A percentile compares a stretch with the other conserved stretches of the same genome.
Conservation (phyloP, 306 rosid species). For the Dalbergia cultrata region DNA sequence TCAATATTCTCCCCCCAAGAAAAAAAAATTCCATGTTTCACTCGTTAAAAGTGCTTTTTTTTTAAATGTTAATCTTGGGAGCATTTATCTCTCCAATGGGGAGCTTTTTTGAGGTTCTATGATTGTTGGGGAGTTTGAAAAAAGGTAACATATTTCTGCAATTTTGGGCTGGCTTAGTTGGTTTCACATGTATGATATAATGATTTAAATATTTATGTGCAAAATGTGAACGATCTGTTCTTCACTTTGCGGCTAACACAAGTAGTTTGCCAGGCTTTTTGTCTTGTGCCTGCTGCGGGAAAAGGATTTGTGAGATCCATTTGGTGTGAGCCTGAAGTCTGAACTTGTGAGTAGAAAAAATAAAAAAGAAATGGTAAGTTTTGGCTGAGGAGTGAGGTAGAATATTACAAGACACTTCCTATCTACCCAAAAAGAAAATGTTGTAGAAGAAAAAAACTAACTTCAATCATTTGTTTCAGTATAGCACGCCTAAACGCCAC, state of each 20-base stretch:
- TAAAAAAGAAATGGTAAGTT: too few species aligned
- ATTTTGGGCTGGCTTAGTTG: slow-evolving; percentile 44
- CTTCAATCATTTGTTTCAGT: not conserved
- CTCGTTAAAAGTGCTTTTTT: slow-evolving; percentile 38
- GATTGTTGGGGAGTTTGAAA: slow-evolving; percentile 1
- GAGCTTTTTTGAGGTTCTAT: slow-evolving; percentile 39
- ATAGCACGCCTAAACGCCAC: not conserved
- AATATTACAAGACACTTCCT: not conserved
- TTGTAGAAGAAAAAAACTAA: not conserved
- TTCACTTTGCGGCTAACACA: slow-evolving; percentile 49
- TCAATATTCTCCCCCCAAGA: slow-evolving; percentile 47
- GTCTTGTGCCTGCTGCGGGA: not conserved
- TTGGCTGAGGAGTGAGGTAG: not conserved
- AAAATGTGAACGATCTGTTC: slow-evolving; percentile 6
- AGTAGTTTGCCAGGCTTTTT: slow-evolving; percentile 30
- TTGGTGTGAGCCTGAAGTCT: not conserved
- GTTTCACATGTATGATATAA: slow-evolving; percentile 27
- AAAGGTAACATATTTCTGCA: slow-evolving; percentile 35
- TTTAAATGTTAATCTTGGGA: slow-evolving; percentile 13
- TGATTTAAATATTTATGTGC: not conserved
- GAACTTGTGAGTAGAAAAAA: not conserved
- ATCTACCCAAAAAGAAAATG: too few species aligned
- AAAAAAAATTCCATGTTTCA: slow-evolving; percentile 48
- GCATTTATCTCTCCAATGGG: slow-evolving; percentile 18
- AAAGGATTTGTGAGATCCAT: slow-evolving; percentile 8